phyloP scores from a whole-genome alignment of 805 yeast genomes.

The Priceomyces carsonii region DNA sequence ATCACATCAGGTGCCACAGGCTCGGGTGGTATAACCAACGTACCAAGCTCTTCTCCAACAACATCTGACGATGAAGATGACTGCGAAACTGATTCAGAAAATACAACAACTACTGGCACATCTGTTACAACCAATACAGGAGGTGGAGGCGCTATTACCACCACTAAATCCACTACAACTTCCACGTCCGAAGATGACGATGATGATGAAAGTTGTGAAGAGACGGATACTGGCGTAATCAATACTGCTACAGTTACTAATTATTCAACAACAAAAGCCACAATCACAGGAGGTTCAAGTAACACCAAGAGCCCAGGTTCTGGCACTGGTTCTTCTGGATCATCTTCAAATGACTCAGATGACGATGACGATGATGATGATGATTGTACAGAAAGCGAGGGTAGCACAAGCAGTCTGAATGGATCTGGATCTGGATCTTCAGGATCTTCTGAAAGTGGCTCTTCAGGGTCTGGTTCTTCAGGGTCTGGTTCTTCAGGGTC shows the following conservation, averaged over 20 bases:
- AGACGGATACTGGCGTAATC: background rate
- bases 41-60: background rate
- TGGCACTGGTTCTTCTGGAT: no score
- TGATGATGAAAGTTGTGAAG: slow-evolving; percentile 5
- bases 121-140: slow-evolving; percentile 5
- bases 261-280: slow-evolving; percentile 4
- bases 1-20: background rate
- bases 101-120: slow-evolving; percentile 2
- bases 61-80: slow-evolving; percentile 2
- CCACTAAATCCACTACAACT: background rate
- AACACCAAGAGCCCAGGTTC: no score
- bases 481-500: slow-evolving; percentile 3
- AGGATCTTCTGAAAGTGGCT: slow-evolving; percentile 1
- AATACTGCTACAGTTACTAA: slow-evolving; percentile 3
- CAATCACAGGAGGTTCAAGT: no score
- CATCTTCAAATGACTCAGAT: no score
- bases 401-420: no score
- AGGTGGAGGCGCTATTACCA: slow-evolving; percentile 1
- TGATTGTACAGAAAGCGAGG: no score
- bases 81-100: slow-evolving; percentile 1
- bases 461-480: background rate
- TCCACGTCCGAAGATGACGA: slow-evolving; percentile 5
- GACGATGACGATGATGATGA: no score
- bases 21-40: background rate
- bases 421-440: background rate